Percentiles rank a stretch among this genome's conserved stretches.
phyloP scores from a whole-genome alignment of 495 filamentous ascomycete genomes.

The Xylaria acuta region DNA sequence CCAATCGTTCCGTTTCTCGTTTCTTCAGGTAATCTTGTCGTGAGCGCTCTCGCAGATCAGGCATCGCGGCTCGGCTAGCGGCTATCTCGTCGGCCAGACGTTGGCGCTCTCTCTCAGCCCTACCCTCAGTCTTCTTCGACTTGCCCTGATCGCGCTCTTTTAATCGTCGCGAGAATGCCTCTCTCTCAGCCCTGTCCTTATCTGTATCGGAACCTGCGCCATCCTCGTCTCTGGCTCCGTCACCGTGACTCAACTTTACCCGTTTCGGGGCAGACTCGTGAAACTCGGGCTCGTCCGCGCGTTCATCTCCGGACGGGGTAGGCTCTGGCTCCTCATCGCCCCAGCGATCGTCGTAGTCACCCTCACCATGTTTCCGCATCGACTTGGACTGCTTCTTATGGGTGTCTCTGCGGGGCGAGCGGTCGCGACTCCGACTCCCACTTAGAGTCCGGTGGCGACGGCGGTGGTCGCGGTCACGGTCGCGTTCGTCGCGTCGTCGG shows the following conservation, averaged over 20 bases:
- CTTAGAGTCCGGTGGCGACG: slow-evolving; percentile 33
- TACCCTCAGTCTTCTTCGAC: slow-evolving; percentile 74
- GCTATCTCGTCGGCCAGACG: slow-evolving; percentile 44
- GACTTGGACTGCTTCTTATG: slow-evolving; percentile 61
- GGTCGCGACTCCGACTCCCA: slow-evolving; percentile 38
- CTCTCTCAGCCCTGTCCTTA: slow-evolving; percentile 71
- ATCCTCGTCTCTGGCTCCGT: slow-evolving; percentile 54
- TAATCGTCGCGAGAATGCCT: slow-evolving; percentile 76
- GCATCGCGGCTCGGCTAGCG: slow-evolving; percentile 58
- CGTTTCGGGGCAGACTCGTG: slow-evolving; percentile 64
- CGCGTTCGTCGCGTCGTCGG: slow-evolving; percentile 39
- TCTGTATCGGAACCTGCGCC: slow-evolving; percentile 64
- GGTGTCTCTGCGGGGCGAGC: slow-evolving; percentile 47
- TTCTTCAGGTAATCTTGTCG: slow-evolving; percentile 95
- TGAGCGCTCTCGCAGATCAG: slow-evolving; percentile 79
- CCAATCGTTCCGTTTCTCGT: slow-evolving; percentile 83
- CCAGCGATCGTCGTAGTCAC: slow-evolving; percentile 77
- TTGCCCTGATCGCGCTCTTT: slow-evolving; percentile 66
- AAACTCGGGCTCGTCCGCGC: slow-evolving; percentile 53
- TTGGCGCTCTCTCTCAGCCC: slow-evolving; percentile 52
- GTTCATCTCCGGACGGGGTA: slow-evolving; percentile 55
- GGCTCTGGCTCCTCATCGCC: slow-evolving; percentile 72
- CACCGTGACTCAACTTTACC: slow-evolving; percentile 55
- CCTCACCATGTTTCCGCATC: slow-evolving; percentile 45
- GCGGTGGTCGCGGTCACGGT: slow-evolving; percentile 30